Evolutionary conservation across 441 rosid species (phyloP).

Genomic region (Metrosideros polymorpha): DNA sequence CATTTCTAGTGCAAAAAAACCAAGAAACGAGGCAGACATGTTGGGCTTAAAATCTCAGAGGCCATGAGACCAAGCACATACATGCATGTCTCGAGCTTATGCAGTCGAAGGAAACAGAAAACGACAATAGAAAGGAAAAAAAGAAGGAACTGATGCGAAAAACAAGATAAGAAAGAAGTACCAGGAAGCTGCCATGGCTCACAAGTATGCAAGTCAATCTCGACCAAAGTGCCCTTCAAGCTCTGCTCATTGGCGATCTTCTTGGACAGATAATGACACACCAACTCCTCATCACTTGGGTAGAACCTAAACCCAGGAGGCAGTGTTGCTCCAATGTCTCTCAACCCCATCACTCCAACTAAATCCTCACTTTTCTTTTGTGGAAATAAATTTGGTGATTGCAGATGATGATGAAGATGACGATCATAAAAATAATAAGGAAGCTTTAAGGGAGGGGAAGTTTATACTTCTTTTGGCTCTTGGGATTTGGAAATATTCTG

Average conservation of each 20-base stretch:
- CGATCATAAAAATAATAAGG: not conserved
- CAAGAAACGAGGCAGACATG: not conserved
- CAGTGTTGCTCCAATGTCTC: not conserved
- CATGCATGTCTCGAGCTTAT: not conserved
- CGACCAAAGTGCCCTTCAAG: not conserved
- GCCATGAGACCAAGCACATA: not conserved
- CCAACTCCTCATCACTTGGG: conserved; percentile 31
- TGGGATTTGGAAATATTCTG: not conserved
- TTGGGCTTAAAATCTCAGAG: not conserved
- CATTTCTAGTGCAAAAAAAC: not conserved
- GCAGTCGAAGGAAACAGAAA: not conserved
- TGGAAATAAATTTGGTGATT: not conserved
- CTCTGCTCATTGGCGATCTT: conserved; percentile 4
- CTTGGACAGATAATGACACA: conserved; percentile 3
- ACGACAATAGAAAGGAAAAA: not conserved
- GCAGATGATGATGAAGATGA: not conserved
- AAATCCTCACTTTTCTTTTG: not conserved
- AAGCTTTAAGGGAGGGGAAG: not conserved
- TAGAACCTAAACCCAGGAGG: conserved; percentile 26
- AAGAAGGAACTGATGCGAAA: not conserved
- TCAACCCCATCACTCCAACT: not conserved
- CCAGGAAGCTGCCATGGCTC: conserved; percentile 56
- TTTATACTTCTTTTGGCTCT: not conserved
- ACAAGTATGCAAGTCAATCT: conserved; percentile 17
- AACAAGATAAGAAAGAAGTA: not conserved